phyloP scores from a whole-genome alignment of 495 filamentous ascomycete genomes.

The Penicillium crystallinum region DNA sequence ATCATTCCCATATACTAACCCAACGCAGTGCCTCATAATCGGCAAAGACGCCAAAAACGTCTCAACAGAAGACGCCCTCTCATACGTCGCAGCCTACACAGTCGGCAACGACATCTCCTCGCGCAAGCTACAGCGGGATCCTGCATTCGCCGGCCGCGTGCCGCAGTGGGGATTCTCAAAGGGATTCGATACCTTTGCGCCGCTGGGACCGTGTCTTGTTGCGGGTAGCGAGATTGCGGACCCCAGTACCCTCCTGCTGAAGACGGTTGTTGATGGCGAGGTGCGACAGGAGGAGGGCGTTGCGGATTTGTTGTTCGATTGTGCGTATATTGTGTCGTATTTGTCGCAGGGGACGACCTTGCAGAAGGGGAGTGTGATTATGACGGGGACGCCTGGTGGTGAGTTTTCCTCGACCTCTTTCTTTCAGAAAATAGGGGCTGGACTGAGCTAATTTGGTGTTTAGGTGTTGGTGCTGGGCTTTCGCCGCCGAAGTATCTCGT shows the following conservation, averaged over 20 bases:
- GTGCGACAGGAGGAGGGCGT: constrained; percentile 60
- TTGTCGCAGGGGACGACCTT: constrained; percentile 66
- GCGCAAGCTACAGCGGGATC: constrained; percentile 40
- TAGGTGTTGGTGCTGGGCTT: constrained; percentile 30
- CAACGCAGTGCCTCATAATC: constrained; percentile 27
- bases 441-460: neutral
- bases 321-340: constrained; percentile 61
- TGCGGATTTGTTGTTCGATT: constrained; percentile 65
- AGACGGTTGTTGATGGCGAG: constrained; percentile 59
- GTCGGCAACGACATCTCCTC: constrained; percentile 47
- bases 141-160: constrained; percentile 54
- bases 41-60: constrained; percentile 44
- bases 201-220: constrained; percentile 54
- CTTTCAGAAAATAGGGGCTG: neutral
- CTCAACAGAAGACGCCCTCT: constrained; percentile 31
- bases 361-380: constrained; percentile 68
- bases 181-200: constrained; percentile 73
- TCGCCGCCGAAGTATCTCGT: constrained; percentile 30
- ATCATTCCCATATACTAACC: neutral
- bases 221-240: constrained; percentile 32
- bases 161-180: constrained; percentile 72
- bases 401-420: constrained; percentile 2
- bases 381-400: constrained; percentile 59
- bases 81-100: constrained; percentile 46
- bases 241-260: constrained; percentile 53